phyloP scores from a whole-genome alignment of 1,139 yeast genomes.

The Saccharomyces uvarum region DNA sequence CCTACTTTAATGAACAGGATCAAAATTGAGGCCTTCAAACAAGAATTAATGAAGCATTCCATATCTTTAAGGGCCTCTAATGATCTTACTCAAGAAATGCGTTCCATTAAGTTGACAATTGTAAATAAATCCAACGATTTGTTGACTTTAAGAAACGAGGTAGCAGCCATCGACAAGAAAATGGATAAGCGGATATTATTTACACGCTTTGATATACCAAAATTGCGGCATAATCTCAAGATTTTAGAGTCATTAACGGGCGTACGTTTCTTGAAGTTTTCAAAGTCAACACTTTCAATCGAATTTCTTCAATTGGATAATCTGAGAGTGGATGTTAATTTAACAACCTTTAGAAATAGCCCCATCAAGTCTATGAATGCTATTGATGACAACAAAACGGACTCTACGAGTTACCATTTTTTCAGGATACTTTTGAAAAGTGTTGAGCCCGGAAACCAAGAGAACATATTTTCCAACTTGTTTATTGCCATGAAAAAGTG shows the following conservation, averaged over 20 bases:
- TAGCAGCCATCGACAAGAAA: not conserved
- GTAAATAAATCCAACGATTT: slow-evolving; percentile 3
- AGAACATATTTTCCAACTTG: not conserved
- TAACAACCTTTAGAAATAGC: not conserved
- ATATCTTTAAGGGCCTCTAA: not conserved
- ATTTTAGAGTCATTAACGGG: slow-evolving; percentile 1
- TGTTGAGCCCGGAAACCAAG: not conserved
- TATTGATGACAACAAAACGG: not conserved
- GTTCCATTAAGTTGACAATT: not conserved
- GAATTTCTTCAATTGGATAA: slow-evolving; percentile 10
- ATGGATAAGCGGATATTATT: not conserved
- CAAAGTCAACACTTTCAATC: slow-evolving; percentile 9
- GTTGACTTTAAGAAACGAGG: not conserved
- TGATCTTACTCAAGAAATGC: not conserved
- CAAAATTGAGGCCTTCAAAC: slow-evolving; percentile 28
- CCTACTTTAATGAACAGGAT: slow-evolving; percentile 25
- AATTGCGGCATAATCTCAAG: not conserved
- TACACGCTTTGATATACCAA: not conserved
- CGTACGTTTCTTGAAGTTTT: not conserved
- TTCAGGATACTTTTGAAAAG: not conserved
- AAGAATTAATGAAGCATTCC: slow-evolving; percentile 18
- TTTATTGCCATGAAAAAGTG: slow-evolving; percentile 4
- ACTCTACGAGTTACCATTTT: not conserved
- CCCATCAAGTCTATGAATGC: not conserved
- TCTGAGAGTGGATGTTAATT: not conserved